Evolutionary conservation across 208 protist species (phyloP), one percentile per base, ranked within the genome.

Genomic region (Leishmania amazonensis): DNA sequence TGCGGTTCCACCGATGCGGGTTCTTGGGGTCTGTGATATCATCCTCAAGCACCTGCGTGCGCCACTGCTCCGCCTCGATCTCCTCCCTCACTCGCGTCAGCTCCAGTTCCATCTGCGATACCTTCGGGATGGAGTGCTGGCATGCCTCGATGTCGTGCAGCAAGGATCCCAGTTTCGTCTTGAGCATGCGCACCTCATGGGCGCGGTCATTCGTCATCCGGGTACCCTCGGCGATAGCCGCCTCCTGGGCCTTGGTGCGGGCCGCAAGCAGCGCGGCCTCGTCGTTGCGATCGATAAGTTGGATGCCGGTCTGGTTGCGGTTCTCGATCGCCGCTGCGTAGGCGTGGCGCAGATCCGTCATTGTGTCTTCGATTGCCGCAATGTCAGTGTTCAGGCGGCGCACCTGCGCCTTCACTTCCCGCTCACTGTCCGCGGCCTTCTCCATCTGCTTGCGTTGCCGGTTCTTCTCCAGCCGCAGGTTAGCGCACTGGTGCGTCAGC

Each of bases 251-350:
- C 80, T 98, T 98, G 13, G 94, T 85, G 79, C 99, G 98, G 81
- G 99, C 97, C 79, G 97, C 88, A 45, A 99, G 88, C 53, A 99
- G 97, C 81, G 94, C 97, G 31, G 99, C 90, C 87, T 99, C 97
- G 84, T 99, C 98, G 85, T 99, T 99, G 60, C 97, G 90, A 84
- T 99, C 98, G 83, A 99, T 97, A 49, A 99, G 89, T 84, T 99
- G 97, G 58, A 99, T 92, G n/a, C 98, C 98, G 62, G 95, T 92
- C 80, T 96, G 91, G 82, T 99, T 99, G 78, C 98, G 89, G 24
- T 86, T 91, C 81, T 99, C 97, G 35, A 99, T 89, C 19, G 94
- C 93, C 2, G 85, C 67, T 79, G 97, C 93, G 86, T 99, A 99
- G 45, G 62, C 78, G 40, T 80, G 54, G 80, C 95, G 96, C n/a